These are phyloP conservation scores for Pholiota conissans DNA, from an alignment of 768 basidiomycete genomes.

Conservation along the genomic window DNA sequence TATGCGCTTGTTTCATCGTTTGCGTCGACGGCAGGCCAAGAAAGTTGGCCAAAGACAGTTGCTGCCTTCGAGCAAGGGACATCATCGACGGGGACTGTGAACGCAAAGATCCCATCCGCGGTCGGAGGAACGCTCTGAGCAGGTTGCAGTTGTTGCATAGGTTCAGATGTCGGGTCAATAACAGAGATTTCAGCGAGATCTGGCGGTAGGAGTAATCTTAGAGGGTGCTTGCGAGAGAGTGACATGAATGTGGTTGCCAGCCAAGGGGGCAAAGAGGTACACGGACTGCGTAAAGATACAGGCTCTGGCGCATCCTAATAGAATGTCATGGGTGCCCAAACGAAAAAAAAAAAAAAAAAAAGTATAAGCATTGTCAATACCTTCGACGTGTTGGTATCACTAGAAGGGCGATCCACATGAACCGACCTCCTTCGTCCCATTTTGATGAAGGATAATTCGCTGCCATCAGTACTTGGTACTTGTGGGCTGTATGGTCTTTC, in stretches of 20 bases:
- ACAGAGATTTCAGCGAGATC: slow-evolving; percentile 5
- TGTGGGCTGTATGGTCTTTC: slow-evolving; percentile 21
- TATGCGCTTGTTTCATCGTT: slow-evolving; percentile 2
- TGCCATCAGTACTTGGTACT: slow-evolving; percentile 35
- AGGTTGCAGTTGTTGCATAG: background rate
- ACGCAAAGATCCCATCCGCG: slow-evolving; percentile 13
- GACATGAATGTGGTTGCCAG: slow-evolving; percentile 50
- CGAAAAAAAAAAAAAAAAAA: background rate
- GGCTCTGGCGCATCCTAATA: slow-evolving; percentile 6
- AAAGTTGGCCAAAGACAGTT: background rate
- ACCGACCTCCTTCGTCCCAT: slow-evolving; percentile 22
- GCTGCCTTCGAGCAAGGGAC: background rate
- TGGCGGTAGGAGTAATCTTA: slow-evolving; percentile 41
- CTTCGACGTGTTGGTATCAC: slow-evolving; percentile 17
- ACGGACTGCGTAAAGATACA: slow-evolving; percentile 15
- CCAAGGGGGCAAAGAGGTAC: slow-evolving; percentile 53
- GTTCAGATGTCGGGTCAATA: background rate
- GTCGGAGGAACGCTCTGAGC: background rate
- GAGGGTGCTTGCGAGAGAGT: slow-evolving; percentile 45
- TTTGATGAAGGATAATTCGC: slow-evolving; percentile 44
- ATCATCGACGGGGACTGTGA: slow-evolving; percentile 1
- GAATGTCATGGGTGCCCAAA: background rate
- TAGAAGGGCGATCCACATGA: slow-evolving; percentile 7
- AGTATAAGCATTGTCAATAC: slow-evolving; percentile 9
- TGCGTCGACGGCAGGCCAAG: background rate